Evolutionary conservation across 2,329 filamentous ascomycete species (phyloP), one percentile per base, ranked within the genome.

Genomic region (Colletotrichum sp.): DNA sequence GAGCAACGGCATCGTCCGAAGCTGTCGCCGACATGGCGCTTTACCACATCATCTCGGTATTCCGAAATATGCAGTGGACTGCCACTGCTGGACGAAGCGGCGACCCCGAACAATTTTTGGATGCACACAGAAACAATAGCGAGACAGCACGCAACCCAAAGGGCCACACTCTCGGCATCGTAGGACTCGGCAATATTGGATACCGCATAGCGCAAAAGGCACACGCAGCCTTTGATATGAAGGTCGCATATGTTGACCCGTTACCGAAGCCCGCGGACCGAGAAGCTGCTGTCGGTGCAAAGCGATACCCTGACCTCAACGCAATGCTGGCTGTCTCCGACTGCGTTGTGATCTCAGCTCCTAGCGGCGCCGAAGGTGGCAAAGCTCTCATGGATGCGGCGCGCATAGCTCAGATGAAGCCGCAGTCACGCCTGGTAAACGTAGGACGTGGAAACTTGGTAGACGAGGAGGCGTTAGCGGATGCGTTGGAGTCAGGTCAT

Each of bases 11-110:
- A 0, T 91, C 89, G 55, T 90, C 90, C 0, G 91, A 93, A 78
- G 89, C 91, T 10, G 91, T 93, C 3, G 90, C 91, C 26, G 91
- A 93, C 77, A 88, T 90, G 70, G 90, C 90, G 1, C 84, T 93
- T 60, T 91, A 89, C 80, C 87, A 91, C 64, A 90, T 93, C 67
- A 85, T 93, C 10, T 86, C 88, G 24, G 87, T 87, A 3, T 93
- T 92, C 83, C 88, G 91, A 48, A 87, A 89, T 28, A 86, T 93
- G 62, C 84, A 87, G 7, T 92, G 90, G 89, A 89, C 87, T 5
- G 84, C 87, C 32, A 81, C 86, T 30, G 90, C 89, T 6, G 90
- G 90, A 1, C 85, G 89, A 8, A 85, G 86, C 5, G 81, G 84
- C 18, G 83, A 87, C 70, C 77, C 84, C 0, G 80, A 82, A 13